These are phyloP conservation scores for Exophiala bonariae DNA, from an alignment of 2,329 filamentous ascomycete genomes.

Conservation along the genomic window DNA sequence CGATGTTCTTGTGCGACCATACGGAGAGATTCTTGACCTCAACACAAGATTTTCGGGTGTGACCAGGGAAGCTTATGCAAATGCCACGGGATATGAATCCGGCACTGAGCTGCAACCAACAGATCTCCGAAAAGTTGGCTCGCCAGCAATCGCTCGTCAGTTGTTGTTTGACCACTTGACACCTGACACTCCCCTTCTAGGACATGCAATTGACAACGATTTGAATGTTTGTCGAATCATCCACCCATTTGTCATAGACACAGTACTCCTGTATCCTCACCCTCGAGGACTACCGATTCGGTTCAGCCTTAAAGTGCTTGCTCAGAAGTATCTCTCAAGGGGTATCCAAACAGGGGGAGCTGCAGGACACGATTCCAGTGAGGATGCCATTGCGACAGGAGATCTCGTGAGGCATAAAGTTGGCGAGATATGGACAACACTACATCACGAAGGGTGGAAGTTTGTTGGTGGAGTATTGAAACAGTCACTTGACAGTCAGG, in stretches of 20 bases:
- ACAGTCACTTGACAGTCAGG: constrained; percentile 26
- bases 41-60: constrained; percentile 94
- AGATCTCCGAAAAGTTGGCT: constrained; percentile 71
- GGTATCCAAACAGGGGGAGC: constrained; percentile 74
- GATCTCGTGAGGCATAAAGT: constrained; percentile 77
- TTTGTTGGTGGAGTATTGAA: constrained; percentile 50
- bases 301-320: constrained; percentile 73
- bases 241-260: constrained; percentile 83
- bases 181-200: constrained; percentile 79
- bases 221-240: constrained; percentile 82
- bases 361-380: constrained; percentile 82
- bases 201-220: constrained; percentile 94
- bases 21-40: constrained; percentile 82
- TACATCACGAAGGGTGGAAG: constrained; percentile 69
- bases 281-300: constrained; percentile 73
- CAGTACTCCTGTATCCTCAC: constrained; percentile 80
- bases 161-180: constrained; percentile 75
- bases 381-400: constrained; percentile 86
- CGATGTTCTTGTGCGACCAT: constrained; percentile 80
- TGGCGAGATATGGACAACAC: constrained; percentile 65
- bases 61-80: constrained; percentile 70
- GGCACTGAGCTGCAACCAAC: constrained; percentile 30
- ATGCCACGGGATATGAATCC: constrained; percentile 60
- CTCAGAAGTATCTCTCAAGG: constrained; percentile 66
- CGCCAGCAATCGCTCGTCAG: constrained; percentile 70